A percentile compares a stretch with the other conserved stretches of the same genome.
Evolutionary conservation across 176 grass and related monocot species (phyloP).

Genomic region (barley (Hordeum vulgare)): MorexV3_pseudomolecules_assembly NC_058524.1:8986312-8986811

Average conservation of each 20-base stretch:
- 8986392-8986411: neutral
- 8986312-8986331: neutral
- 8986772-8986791: neutral
- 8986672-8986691: neutral
- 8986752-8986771: neutral
- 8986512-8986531: neutral
- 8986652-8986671: neutral
- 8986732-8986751: neutral
- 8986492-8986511: neutral
- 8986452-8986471: neutral
- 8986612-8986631: neutral
- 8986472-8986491: neutral
- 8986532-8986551: neutral
- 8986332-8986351: neutral
- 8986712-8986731: neutral
- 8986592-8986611: neutral
- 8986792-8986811: no score
- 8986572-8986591: neutral
- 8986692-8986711: neutral
- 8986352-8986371: neutral
- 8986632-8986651: neutral
- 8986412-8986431: neutral
- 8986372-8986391: neutral
- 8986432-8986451: neutral
- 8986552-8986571: neutral